Evolutionary conservation across 2,329 filamentous ascomycete species (phyloP).

Genomic region (Microsporum audouinii): DNA sequence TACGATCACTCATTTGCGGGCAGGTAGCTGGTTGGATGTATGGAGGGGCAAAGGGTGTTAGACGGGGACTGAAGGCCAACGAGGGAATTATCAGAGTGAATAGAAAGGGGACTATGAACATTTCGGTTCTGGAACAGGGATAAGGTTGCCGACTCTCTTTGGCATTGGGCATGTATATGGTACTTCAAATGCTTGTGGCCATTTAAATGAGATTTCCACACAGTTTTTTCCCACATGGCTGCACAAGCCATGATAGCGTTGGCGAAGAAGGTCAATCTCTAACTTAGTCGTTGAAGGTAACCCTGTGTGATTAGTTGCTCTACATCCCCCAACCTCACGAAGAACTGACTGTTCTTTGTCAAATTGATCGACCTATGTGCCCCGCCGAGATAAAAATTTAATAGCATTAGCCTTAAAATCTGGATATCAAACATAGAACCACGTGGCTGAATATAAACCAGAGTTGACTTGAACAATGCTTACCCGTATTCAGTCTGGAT

Average conservation of each 20-base stretch:
- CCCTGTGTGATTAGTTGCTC: conserved; percentile 89
- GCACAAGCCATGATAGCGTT: background rate
- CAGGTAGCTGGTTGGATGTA: background rate
- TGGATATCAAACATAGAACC: background rate
- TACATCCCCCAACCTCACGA: conserved; percentile 89
- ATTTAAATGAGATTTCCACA: background rate
- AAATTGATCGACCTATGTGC: conserved; percentile 69
- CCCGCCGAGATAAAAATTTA: conserved; percentile 2
- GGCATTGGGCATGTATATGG: background rate
- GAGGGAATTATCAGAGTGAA: background rate
- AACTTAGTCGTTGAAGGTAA: conserved; percentile 82
- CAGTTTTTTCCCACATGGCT: conserved; percentile 1
- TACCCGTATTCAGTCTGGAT: conserved; percentile 99
- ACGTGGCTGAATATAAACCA: background rate
- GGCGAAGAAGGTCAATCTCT: conserved; percentile 26
- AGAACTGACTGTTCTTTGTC: conserved; percentile 97
- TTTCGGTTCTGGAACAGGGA: background rate
- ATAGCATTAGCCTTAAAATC: background rate
- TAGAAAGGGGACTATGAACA: background rate
- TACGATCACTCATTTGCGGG: background rate
- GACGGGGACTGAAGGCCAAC: background rate
- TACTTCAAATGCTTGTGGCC: background rate
- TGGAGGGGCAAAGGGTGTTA: background rate
- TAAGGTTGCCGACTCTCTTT: conserved; percentile 1
- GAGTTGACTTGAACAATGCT: conserved; percentile 25